These are phyloP conservation scores for Plantago elongata DNA, from an alignment of 257 asterid species.

Conservation along the genomic window DNA sequence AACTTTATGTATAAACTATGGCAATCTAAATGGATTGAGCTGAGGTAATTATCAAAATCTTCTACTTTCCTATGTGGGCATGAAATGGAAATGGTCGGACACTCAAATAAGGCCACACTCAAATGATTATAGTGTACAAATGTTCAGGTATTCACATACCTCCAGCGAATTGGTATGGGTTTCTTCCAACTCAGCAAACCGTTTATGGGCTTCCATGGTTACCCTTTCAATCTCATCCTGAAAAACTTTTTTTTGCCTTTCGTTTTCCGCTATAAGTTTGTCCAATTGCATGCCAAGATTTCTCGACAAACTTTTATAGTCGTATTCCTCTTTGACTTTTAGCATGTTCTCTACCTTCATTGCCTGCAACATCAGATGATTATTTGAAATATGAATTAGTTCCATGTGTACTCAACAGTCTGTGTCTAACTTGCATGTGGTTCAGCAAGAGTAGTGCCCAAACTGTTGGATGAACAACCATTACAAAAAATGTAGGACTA, in stretches of 20 bases:
- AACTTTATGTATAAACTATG: neutral
- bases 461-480: slow-evolving; percentile 16
- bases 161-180: slow-evolving; percentile 57
- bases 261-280: slow-evolving; percentile 72
- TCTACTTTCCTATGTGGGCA: neutral
- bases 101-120: neutral
- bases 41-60: neutral
- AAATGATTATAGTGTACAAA: neutral
- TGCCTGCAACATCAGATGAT: slow-evolving; percentile 44
- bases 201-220: slow-evolving; percentile 61
- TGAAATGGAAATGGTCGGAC: neutral
- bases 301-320: slow-evolving; percentile 80
- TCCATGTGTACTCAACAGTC: slow-evolving; percentile 8
- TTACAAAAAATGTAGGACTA: slow-evolving; percentile 2
- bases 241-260: slow-evolving; percentile 68
- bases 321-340: slow-evolving; percentile 80
- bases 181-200: slow-evolving; percentile 52
- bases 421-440: neutral
- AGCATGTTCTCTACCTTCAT: slow-evolving; percentile 92
- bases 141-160: slow-evolving; percentile 32
- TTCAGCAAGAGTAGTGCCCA: neutral
- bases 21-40: neutral
- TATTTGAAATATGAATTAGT: neutral
- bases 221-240: slow-evolving; percentile 65
- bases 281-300: slow-evolving; percentile 72